Percentiles rank a stretch among this genome's conserved stretches.
These are phyloP conservation scores for Yarrowia alimentaria DNA, from an alignment of 805 yeast genomes.

Conservation along the genomic window DNA sequence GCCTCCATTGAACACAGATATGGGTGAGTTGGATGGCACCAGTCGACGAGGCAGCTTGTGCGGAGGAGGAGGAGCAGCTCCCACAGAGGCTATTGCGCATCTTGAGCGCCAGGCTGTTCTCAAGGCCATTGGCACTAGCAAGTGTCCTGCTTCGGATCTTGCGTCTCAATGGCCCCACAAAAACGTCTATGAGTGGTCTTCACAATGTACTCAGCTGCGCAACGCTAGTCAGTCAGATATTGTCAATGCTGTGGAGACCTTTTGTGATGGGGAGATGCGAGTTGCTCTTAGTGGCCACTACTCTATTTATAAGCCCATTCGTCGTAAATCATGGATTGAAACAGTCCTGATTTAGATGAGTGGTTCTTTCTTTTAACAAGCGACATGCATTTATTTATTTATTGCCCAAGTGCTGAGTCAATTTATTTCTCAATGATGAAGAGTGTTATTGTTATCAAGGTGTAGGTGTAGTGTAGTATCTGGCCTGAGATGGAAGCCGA, in stretches of 20 bases:
- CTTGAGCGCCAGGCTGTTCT: background rate
- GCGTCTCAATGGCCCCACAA: conserved; percentile 2
- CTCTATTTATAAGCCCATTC: background rate
- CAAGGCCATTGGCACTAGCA: conserved; percentile 4
- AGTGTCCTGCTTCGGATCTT: background rate
- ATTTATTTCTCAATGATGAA: no score
- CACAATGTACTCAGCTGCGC: background rate
- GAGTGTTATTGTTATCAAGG: no score
- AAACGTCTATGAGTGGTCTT: background rate
- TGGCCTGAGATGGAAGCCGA: no score
- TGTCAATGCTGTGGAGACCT: background rate
- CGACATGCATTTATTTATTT: no score
- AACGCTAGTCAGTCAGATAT: background rate
- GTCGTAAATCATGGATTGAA: conserved; percentile 4
- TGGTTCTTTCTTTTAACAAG: no score
- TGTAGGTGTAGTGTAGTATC: no score
- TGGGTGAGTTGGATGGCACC: conserved; percentile 6
- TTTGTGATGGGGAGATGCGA: conserved; percentile 11
- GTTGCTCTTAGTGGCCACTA: conserved; percentile 4
- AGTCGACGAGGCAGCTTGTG: no score
- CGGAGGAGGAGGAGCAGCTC: no score
- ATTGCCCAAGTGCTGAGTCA: no score
- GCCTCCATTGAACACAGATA: conserved; percentile 15
- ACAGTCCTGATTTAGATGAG: conserved; percentile 14
- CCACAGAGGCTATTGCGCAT: no score